Base-by-base conservation (phyloP, 23 red algal species). In the Agarophyton chilense region DNA sequence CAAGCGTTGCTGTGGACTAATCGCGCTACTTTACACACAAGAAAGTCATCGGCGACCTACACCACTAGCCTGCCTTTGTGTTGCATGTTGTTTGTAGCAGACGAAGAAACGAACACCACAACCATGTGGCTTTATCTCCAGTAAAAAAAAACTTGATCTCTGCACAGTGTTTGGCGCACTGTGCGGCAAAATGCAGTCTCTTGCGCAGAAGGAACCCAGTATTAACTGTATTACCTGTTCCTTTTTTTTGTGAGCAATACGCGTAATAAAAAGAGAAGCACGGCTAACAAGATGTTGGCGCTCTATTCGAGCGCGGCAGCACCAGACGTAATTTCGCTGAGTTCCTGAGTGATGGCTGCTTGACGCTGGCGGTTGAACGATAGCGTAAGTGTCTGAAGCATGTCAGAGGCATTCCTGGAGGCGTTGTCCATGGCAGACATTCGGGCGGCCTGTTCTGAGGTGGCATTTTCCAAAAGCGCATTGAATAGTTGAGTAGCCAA, bases 401-500 rank as follows among this genome's bases (percentile, higher is more conserved):
- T 98, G 26, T 98, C 96, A 21, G 67, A 75, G 2, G 96, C 93
- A 72, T 98, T 98, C 32, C 90, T 43, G 1, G 88, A 92, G 17
- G 96, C 96, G 47, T 87, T 95, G 45, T 98, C 96, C 96, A 98
- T 98, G 18, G 93, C 93, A 54, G 81, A 80, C 93, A 98, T 95
- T 39, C 96, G 83, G 4, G 96, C 92, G 0, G 96, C 96, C 80
- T 98, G 96, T 72, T 98, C 96, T 14, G 86, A 92, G 21, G 96
- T 98, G 18, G 93, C 82, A 74, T 98, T 98, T 61, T 98, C 96
- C 42, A 98, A 62, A 42, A 93, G 52, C 2, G 96, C 92, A 54
- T 83, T 88, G 45, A 92, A 95, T 38, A 98, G 56, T 83, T 98
- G 96, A 49, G 94, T 93, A 18, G 96, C 96, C 33, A 98, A 71